Conservation (phyloP, 805 yeast species). For the Yamadazyma endophytica region DNA sequence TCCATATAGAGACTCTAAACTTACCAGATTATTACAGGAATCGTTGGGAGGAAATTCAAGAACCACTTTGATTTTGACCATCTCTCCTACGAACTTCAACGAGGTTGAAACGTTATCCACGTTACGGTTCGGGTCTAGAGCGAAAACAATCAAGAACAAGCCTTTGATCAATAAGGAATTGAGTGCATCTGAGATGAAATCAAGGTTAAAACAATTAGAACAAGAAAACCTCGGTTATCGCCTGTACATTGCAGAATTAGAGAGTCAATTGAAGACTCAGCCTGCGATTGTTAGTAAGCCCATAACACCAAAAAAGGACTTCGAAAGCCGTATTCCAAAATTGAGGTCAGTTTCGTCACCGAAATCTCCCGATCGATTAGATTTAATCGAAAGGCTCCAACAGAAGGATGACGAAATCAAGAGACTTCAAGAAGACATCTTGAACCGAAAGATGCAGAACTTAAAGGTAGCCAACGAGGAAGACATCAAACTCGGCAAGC, state of each 20-base stretch:
- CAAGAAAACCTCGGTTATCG: slow-evolving; percentile 24
- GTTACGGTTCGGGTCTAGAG: slow-evolving; percentile 81
- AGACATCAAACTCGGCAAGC: slow-evolving; percentile 46
- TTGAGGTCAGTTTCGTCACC: slow-evolving; percentile 6
- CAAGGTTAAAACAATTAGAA: slow-evolving; percentile 32
- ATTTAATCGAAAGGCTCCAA: slow-evolving; percentile 17
- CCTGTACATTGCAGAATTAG: slow-evolving; percentile 35
- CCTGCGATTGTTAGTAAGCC: slow-evolving; percentile 24
- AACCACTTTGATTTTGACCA: slow-evolving; percentile 82
- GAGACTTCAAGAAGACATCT: slow-evolving; percentile 25
- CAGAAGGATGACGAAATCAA: slow-evolving; percentile 26
- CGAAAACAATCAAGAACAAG: slow-evolving; percentile 70
- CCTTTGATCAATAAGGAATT: slow-evolving; percentile 63
- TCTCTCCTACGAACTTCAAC: slow-evolving; percentile 75
- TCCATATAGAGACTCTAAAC: slow-evolving; percentile 81
- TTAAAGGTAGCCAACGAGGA: slow-evolving; percentile 33
- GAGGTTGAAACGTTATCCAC: slow-evolving; percentile 84
- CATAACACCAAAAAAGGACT: slow-evolving; percentile 11
- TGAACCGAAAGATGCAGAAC: slow-evolving; percentile 25
- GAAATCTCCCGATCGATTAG: slow-evolving; percentile 3
- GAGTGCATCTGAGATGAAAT: slow-evolving; percentile 45
- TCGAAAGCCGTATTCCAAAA: slow-evolving; percentile 9
- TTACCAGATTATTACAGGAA: slow-evolving; percentile 71
- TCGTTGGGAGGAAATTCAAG: slow-evolving; percentile 86
- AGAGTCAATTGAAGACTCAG: slow-evolving; percentile 27